Evolutionary conservation across 768 basidiomycete species (phyloP).

Genomic region (Mycena alexandri): DNA sequence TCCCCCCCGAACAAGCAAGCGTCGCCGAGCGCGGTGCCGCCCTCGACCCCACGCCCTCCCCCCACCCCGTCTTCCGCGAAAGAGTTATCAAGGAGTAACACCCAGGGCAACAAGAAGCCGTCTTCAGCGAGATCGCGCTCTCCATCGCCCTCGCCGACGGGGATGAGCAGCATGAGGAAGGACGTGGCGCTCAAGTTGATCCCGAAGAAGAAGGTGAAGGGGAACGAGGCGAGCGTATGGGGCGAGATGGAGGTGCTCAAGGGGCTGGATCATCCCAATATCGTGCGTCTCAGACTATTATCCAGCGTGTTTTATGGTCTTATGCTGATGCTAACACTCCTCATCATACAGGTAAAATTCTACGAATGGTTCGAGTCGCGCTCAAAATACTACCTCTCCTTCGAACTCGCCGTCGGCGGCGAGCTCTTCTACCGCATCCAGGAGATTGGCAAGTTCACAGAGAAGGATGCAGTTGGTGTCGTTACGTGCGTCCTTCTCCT

Average conservation of each 20-base stretch:
- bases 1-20: slow-evolving; percentile 69
- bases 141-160: slow-evolving; percentile 43
- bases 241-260: slow-evolving; percentile 94
- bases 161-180: slow-evolving; percentile 58
- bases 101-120: slow-evolving; percentile 24
- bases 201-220: slow-evolving; percentile 94
- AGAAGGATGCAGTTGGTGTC: slow-evolving; percentile 87
- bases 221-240: slow-evolving; percentile 90
- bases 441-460: slow-evolving; percentile 91
- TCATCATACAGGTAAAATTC: slow-evolving; percentile 96
- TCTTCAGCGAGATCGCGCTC: slow-evolving; percentile 36
- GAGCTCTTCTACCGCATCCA: slow-evolving; percentile 94
- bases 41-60: slow-evolving; percentile 47
- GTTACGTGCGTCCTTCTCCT: slow-evolving; percentile 64
- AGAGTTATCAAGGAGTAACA: slow-evolving; percentile 35
- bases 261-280: slow-evolving; percentile 91
- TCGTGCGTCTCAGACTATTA: slow-evolving; percentile 75
- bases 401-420: slow-evolving; percentile 94
- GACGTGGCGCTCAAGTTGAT: slow-evolving; percentile 93
- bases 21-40: slow-evolving; percentile 72
- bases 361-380: slow-evolving; percentile 97
- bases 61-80: too few relatives aligned
- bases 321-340: too few relatives aligned
- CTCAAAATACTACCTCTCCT: slow-evolving; percentile 94
- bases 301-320: too few relatives aligned